These are phyloP conservation scores for Zarea fungicola DNA, from an alignment of 2,329 filamentous ascomycete species.

Conservation along the genomic window DNA sequence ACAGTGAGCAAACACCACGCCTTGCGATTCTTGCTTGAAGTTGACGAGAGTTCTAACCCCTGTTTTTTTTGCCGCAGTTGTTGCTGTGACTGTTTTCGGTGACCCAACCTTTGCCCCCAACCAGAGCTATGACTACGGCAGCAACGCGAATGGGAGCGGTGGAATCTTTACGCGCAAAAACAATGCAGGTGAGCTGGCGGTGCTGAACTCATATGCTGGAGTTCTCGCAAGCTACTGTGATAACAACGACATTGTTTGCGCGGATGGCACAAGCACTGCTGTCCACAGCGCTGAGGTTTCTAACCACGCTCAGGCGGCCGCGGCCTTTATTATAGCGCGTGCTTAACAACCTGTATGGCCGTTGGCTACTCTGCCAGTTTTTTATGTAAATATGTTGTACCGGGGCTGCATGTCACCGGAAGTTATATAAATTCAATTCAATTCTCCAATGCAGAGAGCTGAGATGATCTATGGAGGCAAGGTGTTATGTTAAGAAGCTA, in stretches of 20 bases:
- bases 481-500: no score
- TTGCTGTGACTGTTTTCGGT: conserved; percentile 14
- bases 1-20: conserved; percentile 11
- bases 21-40: background rate
- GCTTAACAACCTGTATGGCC: background rate
- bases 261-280: background rate
- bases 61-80: conserved; percentile 8
- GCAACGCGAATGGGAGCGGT: conserved; percentile 6
- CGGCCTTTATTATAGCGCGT: conserved; percentile 14
- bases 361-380: no score
- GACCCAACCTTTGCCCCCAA: conserved; percentile 14
- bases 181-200: conserved; percentile 12
- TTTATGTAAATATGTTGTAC: no score
- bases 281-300: conserved; percentile 14
- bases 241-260: conserved; percentile 9
- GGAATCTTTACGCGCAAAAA: conserved; percentile 11
- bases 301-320: conserved; percentile 12
- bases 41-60: no score
- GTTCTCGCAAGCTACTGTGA: conserved; percentile 14
- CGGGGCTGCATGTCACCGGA: no score
- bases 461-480: no score
- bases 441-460: no score
- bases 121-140: conserved; percentile 14
- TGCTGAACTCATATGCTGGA: conserved; percentile 9
- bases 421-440: no score